A percentile compares a stretch with the other conserved stretches of the same genome.
Evolutionary conservation across 108 stramenopile species (phyloP).

Genomic region (Epipyxis sp.): DNA sequence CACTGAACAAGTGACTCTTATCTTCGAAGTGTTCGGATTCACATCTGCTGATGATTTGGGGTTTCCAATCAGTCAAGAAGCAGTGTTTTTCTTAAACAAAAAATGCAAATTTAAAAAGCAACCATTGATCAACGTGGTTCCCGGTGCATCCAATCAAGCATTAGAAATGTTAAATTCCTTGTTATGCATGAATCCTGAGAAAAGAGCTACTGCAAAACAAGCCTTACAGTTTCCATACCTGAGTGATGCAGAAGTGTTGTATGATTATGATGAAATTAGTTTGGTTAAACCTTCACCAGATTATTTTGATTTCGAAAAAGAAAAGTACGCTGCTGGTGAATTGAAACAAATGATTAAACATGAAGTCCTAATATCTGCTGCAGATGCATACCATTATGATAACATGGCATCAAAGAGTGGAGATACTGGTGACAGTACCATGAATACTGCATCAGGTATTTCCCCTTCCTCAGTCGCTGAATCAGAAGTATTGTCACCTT

Average conservation of each 20-base stretch:
- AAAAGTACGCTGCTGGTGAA: not conserved
- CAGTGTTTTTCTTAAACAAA: not conserved
- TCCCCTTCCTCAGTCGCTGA: no score
- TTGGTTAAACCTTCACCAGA: not conserved
- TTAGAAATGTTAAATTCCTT: constrained; percentile 39
- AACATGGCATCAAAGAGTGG: not conserved
- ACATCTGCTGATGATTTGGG: constrained; percentile 71
- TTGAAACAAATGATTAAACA: not conserved
- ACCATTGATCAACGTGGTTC: constrained; percentile 18
- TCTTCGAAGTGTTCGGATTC: constrained; percentile 55
- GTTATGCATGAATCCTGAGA: constrained; percentile 38
- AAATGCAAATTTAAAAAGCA: not conserved
- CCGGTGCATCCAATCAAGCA: constrained; percentile 41
- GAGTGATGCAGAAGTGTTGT: not conserved
- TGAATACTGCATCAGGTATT: not conserved
- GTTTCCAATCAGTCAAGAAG: constrained; percentile 44
- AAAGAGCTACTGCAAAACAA: constrained; percentile 28
- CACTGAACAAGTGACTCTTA: constrained; percentile 52
- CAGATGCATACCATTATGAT: not conserved
- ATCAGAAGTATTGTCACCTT: no score
- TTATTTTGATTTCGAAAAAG: not conserved
- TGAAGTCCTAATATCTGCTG: not conserved
- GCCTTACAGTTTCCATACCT: constrained; percentile 43
- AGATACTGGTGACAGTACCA: not conserved
- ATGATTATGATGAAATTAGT: not conserved